phyloP scores from a whole-genome alignment of 108 stramenopile genomes.

The Cyclotella atomus region DNA sequence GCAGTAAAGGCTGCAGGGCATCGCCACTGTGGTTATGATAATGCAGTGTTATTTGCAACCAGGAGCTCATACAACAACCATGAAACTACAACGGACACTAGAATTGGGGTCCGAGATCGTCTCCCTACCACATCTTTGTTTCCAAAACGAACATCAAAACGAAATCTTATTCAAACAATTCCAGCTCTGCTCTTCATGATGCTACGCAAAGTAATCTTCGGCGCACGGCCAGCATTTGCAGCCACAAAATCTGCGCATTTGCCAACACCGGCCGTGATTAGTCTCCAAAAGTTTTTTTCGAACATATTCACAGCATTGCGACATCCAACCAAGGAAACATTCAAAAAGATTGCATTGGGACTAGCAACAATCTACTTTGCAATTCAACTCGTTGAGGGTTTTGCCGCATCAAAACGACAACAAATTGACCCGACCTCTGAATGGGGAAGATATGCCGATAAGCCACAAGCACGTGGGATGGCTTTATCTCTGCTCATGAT shows the following conservation, averaged over 20 bases:
- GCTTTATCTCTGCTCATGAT: conserved; percentile 53
- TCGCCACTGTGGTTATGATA: neutral
- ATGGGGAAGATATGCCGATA: conserved; percentile 81
- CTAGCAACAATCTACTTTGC: neutral
- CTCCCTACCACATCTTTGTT: neutral
- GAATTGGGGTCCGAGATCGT: no score
- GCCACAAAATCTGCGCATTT: neutral
- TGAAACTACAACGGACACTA: neutral
- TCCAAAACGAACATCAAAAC: neutral
- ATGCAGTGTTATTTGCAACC: neutral
- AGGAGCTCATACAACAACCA: neutral
- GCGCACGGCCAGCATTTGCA: neutral
- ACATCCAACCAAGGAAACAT: conserved; percentile 10
- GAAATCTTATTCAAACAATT: neutral
- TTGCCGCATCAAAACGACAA: conserved; percentile 51
- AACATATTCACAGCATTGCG: neutral
- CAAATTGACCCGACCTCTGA: conserved; percentile 75
- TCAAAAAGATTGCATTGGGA: neutral
- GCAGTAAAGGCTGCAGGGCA: neutral
- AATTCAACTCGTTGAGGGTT: conserved; percentile 13
- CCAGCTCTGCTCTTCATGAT: conserved; percentile 2
- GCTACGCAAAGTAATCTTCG: neutral
- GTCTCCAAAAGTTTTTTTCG: neutral
- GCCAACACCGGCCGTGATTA: neutral
- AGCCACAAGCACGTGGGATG: conserved; percentile 71